Base-by-base conservation (phyloP, 2,329 filamentous ascomycete genomes). In the Botrytis aclada region DNA sequence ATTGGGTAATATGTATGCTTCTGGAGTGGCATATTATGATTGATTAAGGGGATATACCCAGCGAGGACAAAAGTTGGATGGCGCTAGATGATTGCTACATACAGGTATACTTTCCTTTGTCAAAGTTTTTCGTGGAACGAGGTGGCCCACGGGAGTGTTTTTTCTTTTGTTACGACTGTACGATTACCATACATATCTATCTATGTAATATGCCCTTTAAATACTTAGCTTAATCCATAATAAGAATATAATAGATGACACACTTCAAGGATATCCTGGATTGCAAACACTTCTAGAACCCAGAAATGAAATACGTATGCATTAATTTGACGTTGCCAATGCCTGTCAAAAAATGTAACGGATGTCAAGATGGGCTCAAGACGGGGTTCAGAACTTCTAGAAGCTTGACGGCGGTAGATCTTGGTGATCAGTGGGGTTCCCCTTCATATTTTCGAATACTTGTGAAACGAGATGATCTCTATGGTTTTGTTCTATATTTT, bases 131-230 rank as follows among this genome's bases (percentile, higher is more conserved):
- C 18, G 29, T 56, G 60, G 43, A 32, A 32, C 10, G 14, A 43
- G 61, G 34, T 56, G 34, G 29, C 25, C 10, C 41, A 14, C 41
- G 56, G 69, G 45, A 56, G 51, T 37, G 51, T 32, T 60, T n/a
- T 51, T 34, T 34, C 34, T 34, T 45, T 72, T 58, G 70, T 47
- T 41, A 72, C 63, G 70, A 72, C 63, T 72, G 70, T 61, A 72
- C 70, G 70, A 72, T 45, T 72, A 66, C 29, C 54, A 69, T 62
- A 71, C 39, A 69, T 62, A 71, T n/a, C 34, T 65, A 71, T 66
- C 45, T 65, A 71, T 71, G 60, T 71, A 71, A 71, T 65, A 71
- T 37, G 69, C 43, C 69, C 43, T 34, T 32, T 65, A 65, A 45
- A 65, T 65, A 71, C 22, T 54, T 65, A 61, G 51, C 67, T 62